Percentiles rank a stretch among this genome's conserved stretches.
Conservation (phyloP, 306 rosid species). For the Dalbergia cultrata region DNA sequence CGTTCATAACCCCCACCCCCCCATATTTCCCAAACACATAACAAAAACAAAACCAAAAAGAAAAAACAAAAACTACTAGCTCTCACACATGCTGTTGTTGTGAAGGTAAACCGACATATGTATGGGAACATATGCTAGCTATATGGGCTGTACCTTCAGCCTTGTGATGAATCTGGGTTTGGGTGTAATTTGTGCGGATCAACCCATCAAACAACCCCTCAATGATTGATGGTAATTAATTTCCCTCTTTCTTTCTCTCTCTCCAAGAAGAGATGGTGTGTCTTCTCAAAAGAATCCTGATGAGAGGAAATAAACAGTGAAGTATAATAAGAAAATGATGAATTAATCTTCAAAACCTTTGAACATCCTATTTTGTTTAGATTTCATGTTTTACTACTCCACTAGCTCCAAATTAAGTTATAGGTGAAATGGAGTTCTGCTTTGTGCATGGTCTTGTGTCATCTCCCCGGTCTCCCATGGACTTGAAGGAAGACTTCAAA, state of each 20-base stretch:
- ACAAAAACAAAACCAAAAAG: not conserved
- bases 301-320: conserved; percentile 45
- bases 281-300: conserved; percentile 43
- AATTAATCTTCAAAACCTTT: conserved; percentile 5
- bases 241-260: conserved; percentile 7
- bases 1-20: conserved; percentile 15
- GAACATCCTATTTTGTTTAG: conserved; percentile 3
- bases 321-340: conserved; percentile 23
- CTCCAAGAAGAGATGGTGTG: not conserved
- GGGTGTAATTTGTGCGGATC: conserved; percentile 41
- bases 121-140: not conserved
- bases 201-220: conserved; percentile 54
- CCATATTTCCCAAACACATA: conserved; percentile 15
- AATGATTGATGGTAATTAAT: conserved; percentile 38
- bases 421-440: not conserved
- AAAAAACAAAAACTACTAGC: conserved; percentile 8
- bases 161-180: conserved; percentile 31
- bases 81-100: conserved; percentile 35
- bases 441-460: conserved; percentile 29
- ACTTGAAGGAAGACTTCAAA: not conserved
- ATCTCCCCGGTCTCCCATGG: not conserved
- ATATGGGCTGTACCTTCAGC: conserved; percentile 37
- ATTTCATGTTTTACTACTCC: not conserved
- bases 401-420: not conserved
- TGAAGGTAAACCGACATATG: not conserved